Base-by-base conservation (phyloP, 2,329 filamentous ascomycete species). In the Neonectria ditissima region DNA sequence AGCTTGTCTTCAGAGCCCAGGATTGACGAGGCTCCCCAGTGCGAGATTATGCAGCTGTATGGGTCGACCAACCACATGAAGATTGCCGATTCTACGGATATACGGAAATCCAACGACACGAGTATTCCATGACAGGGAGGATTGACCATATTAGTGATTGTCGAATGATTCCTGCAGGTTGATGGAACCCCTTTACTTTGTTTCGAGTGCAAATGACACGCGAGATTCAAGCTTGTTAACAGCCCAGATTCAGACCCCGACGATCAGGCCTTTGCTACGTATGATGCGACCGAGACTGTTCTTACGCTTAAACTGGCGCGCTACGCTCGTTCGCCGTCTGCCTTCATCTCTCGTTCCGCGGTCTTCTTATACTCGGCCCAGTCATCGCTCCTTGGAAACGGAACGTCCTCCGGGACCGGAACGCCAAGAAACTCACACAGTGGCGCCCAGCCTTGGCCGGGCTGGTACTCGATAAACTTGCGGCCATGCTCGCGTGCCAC, bases 401-500 rank as follows among this genome's bases (percentile, higher is more conserved):
- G n/a, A 32, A 50, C 26, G 10, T 28, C 45, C n/a, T 48, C 45
- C 14, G 45, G 45, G 28, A 50, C 45, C 26, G 45, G 26, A n/a
- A 50, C 45, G 45, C 26, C 45, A 20, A 50, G 26, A 5, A 50
- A 50, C 26, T 32, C n/a, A n/a, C 45, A 30, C 2, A 50, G 45
- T 13, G 45, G 28, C 28, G 9, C 26, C 28, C 45, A 50, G n/a
- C 45, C 26, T 50, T 50, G 45, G 45, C 26, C 45, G 4, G 45
- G 45, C 4, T 28, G 45, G 45, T 28, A 48, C 45, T 48, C 45
- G 4, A 50, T 9, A 20, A 50, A 22, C 1, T 8, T 20, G 16
- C 45, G 30, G 53, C 16, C 26, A 55, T 44, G 53, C 41, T 43
- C 14, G 24, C 8, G 16, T 41, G 54, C 54, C 54, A 41, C 54